Conservation (phyloP, 2,329 filamentous ascomycete genomes). For the Plenodomus lindquistii region DNA sequence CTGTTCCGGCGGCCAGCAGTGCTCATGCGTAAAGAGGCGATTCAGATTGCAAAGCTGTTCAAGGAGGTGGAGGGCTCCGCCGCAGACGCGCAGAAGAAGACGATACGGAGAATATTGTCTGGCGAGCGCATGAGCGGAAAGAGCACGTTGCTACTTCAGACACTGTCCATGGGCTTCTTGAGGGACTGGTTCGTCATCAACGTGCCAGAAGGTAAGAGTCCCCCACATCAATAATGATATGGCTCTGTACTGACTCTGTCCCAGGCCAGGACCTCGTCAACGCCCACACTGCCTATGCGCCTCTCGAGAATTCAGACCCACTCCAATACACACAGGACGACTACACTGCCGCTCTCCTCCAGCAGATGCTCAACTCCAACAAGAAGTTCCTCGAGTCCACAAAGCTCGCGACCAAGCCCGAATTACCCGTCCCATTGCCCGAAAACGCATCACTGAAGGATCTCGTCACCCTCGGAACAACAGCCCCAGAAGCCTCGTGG, state of each 20-base stretch:
- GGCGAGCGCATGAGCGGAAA: conserved; percentile 81
- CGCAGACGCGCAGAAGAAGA: conserved; percentile 56
- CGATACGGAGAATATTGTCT: conserved; percentile 67
- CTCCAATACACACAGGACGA: conserved; percentile 74
- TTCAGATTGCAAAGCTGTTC: conserved; percentile 63
- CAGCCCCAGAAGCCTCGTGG: conserved; percentile 79
- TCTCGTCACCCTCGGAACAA: conserved; percentile 69
- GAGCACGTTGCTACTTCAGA: conserved; percentile 83
- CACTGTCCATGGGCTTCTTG: conserved; percentile 76
- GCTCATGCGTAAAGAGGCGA: conserved; percentile 77
- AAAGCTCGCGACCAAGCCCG: conserved; percentile 56
- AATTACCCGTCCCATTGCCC: conserved; percentile 63
- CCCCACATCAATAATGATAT: not conserved
- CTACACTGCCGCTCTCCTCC: conserved; percentile 75
- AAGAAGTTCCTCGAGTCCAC: conserved; percentile 61
- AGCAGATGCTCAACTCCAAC: conserved; percentile 75
- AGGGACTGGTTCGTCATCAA: conserved; percentile 88
- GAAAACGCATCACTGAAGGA: conserved; percentile 65
- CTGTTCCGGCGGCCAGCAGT: conserved; percentile 82
- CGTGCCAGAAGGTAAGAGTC: conserved; percentile 77
- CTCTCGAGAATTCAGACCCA: conserved; percentile 60
- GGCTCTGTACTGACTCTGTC: conserved; percentile 14
- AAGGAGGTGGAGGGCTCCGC: conserved; percentile 60
- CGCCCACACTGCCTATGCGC: conserved; percentile 78
- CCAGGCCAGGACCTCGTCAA: conserved; percentile 79